Evolutionary conservation across 2,329 filamentous ascomycete species (phyloP).

Genomic region (Rhynchosporium agropyri): DNA sequence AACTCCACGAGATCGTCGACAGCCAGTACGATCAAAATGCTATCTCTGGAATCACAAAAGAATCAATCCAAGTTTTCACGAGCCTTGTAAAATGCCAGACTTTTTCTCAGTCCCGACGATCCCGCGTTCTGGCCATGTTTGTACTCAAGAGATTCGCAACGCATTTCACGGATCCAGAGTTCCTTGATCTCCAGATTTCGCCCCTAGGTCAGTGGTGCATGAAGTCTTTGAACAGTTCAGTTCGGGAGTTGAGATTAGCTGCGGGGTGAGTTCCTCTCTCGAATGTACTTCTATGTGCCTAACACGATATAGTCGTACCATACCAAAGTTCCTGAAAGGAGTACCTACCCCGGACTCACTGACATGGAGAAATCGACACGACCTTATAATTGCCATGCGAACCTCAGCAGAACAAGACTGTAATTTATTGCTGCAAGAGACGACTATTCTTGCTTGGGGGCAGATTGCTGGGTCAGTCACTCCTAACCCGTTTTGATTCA

Average conservation of each 20-base stretch:
- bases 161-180: constrained; percentile 61
- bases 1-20: constrained; percentile 23
- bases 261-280: constrained; percentile 57
- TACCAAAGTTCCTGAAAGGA: constrained; percentile 64
- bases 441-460: constrained; percentile 83
- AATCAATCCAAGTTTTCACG: constrained; percentile 50
- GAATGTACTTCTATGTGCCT: constrained; percentile 2
- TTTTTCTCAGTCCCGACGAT: constrained; percentile 58
- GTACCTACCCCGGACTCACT: constrained; percentile 44
- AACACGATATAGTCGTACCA: constrained; percentile 54
- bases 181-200: constrained; percentile 70
- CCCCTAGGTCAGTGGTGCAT: constrained; percentile 78
- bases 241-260: constrained; percentile 81
- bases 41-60: constrained; percentile 40
- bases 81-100: constrained; percentile 47
- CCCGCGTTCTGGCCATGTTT: constrained; percentile 71
- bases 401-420: constrained; percentile 70
- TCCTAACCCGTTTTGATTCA: background rate
- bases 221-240: constrained; percentile 77
- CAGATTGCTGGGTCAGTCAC: constrained; percentile 70
- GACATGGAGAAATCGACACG: constrained; percentile 63
- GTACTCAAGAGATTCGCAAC: constrained; percentile 68
- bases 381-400: constrained; percentile 71
- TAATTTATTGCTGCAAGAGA: constrained; percentile 72
- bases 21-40: constrained; percentile 23